Evolutionary conservation across 2,329 filamentous ascomycete species (phyloP).

Genomic region (Ophiostoma angusticollis): DNA sequence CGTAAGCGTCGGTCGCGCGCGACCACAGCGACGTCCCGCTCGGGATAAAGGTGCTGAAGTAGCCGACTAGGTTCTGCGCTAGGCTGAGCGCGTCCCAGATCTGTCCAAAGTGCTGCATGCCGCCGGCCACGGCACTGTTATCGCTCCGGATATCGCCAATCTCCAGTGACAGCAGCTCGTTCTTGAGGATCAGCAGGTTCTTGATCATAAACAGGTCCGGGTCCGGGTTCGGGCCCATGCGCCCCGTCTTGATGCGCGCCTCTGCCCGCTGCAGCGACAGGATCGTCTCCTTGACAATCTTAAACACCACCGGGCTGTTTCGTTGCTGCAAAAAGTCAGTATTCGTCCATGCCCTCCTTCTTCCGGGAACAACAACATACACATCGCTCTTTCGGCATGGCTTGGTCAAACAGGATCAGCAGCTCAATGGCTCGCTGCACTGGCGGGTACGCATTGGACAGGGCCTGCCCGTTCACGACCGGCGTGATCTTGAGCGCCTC

Average conservation of each 20-base stretch:
- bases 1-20: constrained; percentile 14
- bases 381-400: constrained; percentile 50
- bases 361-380: constrained; percentile 29
- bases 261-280: constrained; percentile 69
- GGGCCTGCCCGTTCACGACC: constrained; percentile 30
- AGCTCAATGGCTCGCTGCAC: constrained; percentile 47
- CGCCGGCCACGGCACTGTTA: neutral
- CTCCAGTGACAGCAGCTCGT: constrained; percentile 90
- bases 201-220: constrained; percentile 87
- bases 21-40: constrained; percentile 40
- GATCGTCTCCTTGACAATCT: constrained; percentile 82
- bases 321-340: constrained; percentile 27
- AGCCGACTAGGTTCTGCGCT: constrained; percentile 41
- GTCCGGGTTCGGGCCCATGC: constrained; percentile 47
- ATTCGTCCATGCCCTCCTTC: too few species aligned
- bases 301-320: constrained; percentile 44
- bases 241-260: constrained; percentile 51
- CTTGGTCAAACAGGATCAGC: constrained; percentile 48
- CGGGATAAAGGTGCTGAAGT: constrained; percentile 45
- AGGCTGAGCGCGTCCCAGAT: constrained; percentile 52
- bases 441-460: constrained; percentile 44
- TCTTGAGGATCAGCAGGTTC: constrained; percentile 88
- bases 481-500: constrained; percentile 38
- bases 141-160: constrained; percentile 55
- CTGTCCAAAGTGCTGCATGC: constrained; percentile 48